Evolutionary conservation across 768 basidiomycete species (phyloP).

Genomic region (Hemileccinum impolitum): DNA sequence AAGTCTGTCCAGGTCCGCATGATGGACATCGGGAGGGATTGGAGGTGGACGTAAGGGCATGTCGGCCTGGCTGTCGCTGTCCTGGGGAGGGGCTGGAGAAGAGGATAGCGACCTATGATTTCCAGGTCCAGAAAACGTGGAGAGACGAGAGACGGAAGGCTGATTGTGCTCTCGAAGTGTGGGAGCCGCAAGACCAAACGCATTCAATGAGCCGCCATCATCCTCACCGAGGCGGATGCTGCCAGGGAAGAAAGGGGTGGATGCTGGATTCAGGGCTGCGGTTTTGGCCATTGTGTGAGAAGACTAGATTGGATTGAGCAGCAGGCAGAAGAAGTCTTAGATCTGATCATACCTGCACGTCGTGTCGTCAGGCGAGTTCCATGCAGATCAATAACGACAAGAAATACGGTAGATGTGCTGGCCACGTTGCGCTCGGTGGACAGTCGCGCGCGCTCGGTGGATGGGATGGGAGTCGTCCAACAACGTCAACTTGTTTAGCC

Average conservation of each 20-base stretch:
- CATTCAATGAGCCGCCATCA: constrained; percentile 38
- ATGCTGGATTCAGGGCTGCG: constrained; percentile 75
- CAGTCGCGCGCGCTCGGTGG: constrained; percentile 5
- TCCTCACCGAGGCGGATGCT: constrained; percentile 52
- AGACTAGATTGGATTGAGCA: constrained; percentile 8
- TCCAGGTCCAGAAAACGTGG: too few relatives aligned
- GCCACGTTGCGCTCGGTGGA: too few relatives aligned
- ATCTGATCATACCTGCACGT: constrained; percentile 22
- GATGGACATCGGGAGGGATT: constrained; percentile 39
- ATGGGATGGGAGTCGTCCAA: constrained; percentile 10
- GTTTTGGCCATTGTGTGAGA: constrained; percentile 63
- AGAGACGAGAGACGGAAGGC: constrained; percentile 52
- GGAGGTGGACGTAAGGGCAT: constrained; percentile 37
- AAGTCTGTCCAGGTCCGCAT: constrained; percentile 46
- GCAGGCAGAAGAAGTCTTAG: neutral
- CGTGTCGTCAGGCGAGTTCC: constrained; percentile 24
- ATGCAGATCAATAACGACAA: constrained; percentile 17
- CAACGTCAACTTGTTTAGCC: neutral
- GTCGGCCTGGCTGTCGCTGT: constrained; percentile 25
- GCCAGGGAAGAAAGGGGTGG: constrained; percentile 83
- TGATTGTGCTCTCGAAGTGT: constrained; percentile 42
- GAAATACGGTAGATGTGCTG: neutral
- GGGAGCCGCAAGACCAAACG: constrained; percentile 45
- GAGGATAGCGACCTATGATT: constrained; percentile 40
- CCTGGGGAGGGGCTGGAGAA: constrained; percentile 48